Conservation (phyloP, 257 asterid genomes). For the Coffea eugenioides region DNA sequence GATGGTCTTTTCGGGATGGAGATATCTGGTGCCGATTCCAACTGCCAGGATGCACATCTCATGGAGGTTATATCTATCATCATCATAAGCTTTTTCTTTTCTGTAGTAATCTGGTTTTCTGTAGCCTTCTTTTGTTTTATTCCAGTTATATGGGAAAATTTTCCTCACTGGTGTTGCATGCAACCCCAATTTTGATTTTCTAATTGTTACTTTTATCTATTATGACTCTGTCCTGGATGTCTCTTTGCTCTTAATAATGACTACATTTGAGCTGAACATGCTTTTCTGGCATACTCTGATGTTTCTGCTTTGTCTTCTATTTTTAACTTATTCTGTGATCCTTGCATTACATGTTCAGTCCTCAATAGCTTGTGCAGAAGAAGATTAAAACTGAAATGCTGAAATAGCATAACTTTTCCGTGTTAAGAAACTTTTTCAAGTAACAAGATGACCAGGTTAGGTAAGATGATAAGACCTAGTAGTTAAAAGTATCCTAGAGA, state of each 20-base stretch:
- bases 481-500: background rate
- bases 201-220: background rate
- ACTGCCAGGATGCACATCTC: constrained; percentile 41
- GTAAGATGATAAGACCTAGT: background rate
- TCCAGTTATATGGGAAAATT: background rate
- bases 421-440: background rate
- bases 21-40: constrained; percentile 48
- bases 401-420: background rate
- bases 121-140: background rate
- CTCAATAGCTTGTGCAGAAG: background rate
- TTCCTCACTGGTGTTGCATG: background rate
- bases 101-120: background rate
- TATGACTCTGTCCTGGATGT: background rate
- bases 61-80: constrained; percentile 43
- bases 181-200: background rate
- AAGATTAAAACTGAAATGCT: background rate
- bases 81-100: background rate
- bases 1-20: constrained; percentile 59
- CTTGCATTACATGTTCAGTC: background rate
- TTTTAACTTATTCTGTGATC: background rate
- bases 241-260: background rate
- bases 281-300: background rate
- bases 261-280: background rate
- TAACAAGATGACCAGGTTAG: background rate
- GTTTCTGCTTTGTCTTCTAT: background rate